These are phyloP conservation scores for Aeminium ludgeri DNA, from an alignment of 495 filamentous ascomycete species.

Conservation along the genomic window DNA sequence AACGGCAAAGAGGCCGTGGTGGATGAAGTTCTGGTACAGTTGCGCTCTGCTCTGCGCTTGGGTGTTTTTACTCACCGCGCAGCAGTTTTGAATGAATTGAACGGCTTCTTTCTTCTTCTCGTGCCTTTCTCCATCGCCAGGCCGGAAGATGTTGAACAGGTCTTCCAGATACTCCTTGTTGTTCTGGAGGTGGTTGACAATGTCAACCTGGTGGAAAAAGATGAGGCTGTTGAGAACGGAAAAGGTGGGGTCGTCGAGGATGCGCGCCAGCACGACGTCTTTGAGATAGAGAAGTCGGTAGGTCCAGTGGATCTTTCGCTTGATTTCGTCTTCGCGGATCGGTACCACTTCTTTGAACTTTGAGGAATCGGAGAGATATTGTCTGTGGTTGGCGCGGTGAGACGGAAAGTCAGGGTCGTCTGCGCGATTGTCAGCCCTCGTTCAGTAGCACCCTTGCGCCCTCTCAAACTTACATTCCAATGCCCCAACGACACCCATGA, in stretches of 20 bases:
- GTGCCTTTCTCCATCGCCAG: constrained; percentile 31
- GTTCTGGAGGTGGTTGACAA: constrained; percentile 75
- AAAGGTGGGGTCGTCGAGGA: constrained; percentile 94
- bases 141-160: constrained; percentile 72
- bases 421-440: constrained; percentile 21
- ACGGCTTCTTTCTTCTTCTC: constrained; percentile 85
- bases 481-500: constrained; percentile 87
- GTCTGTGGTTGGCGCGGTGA: constrained; percentile 93
- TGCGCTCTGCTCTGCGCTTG: constrained; percentile 63
- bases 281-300: constrained; percentile 97
- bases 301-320: constrained; percentile 85
- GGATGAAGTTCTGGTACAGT: constrained; percentile 79
- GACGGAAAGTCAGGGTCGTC: constrained; percentile 97
- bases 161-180: constrained; percentile 66
- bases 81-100: constrained; percentile 91
- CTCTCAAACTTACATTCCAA: constrained; percentile 53
- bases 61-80: constrained; percentile 82
- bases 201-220: constrained; percentile 97
- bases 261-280: constrained; percentile 89
- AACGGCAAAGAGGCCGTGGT: constrained; percentile 68
- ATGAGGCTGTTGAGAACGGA: constrained; percentile 95
- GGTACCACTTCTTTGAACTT: constrained; percentile 92
- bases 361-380: constrained; percentile 74
- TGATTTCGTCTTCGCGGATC: constrained; percentile 64
- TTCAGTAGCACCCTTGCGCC: background rate